phyloP scores from a whole-genome alignment of 75 land plant species.

The Isoetes taiwanensis region DNA sequence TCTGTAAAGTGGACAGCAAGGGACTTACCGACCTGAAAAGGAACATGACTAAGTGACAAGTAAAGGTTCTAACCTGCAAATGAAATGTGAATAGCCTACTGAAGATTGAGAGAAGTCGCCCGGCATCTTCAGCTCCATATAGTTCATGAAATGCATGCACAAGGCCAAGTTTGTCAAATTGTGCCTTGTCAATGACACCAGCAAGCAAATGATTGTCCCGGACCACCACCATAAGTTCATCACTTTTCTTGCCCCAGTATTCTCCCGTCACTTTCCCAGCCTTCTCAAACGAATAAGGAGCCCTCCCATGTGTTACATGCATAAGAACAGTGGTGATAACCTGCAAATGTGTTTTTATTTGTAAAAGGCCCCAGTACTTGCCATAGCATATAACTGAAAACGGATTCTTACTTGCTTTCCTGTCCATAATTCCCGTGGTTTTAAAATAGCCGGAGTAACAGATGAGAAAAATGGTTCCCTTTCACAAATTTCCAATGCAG shows the following conservation, averaged over 20 bases:
- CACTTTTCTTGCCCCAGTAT: slow-evolving; percentile 34
- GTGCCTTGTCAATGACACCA: slow-evolving; percentile 93
- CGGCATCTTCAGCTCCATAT: slow-evolving; percentile 77
- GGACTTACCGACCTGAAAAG: neutral
- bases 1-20: slow-evolving; percentile 22
- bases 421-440: slow-evolving; percentile 76
- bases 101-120: slow-evolving; percentile 59
- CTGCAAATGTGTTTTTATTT: slow-evolving; percentile 20
- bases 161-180: slow-evolving; percentile 86
- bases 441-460: slow-evolving; percentile 63
- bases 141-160: slow-evolving; percentile 90
- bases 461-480: slow-evolving; percentile 33
- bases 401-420: slow-evolving; percentile 67
- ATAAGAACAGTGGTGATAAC: slow-evolving; percentile 66
- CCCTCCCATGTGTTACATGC: slow-evolving; percentile 49
- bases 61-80: slow-evolving; percentile 46
- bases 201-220: slow-evolving; percentile 57
- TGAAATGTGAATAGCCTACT: slow-evolving; percentile 79
- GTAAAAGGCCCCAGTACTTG: neutral
- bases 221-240: slow-evolving; percentile 38
- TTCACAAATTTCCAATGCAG: slow-evolving; percentile 28
- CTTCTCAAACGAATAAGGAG: slow-evolving; percentile 48
- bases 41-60: neutral
- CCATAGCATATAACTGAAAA: neutral
- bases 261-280: slow-evolving; percentile 40